Base-by-base conservation (phyloP, 1,139 yeast species). In the Suhomyces panamericanus region DNA sequence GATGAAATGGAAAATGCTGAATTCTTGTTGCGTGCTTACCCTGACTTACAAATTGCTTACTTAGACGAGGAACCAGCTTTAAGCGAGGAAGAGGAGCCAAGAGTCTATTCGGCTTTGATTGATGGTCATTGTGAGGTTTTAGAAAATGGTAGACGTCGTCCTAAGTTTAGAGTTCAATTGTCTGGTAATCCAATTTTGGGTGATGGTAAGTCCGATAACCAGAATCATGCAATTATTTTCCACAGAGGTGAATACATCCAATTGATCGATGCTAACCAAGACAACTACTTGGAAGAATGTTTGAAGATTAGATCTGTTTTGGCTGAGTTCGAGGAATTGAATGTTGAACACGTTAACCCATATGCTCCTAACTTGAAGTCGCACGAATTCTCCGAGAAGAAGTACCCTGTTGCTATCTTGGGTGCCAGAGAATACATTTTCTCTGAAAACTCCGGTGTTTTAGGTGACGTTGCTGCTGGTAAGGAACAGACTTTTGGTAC, bases 381-480 rank as follows among this genome's bases (percentile, higher is more conserved):
- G 39, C 69, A 66, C 47, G 72, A 70, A 32, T 62, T 63, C 32
- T 60, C 63, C 32, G 56, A 57, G 26, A 66, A 70, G 46, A 75
- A 70, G 58, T 80, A 82, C 60, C 99, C 99, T 29, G 99, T 93
- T 60, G 99, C 99, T 47, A 91, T 93, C 66, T 89, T 93, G 60
- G 99, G 99, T 83, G 98, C 99, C 46, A 87, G 99, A 78, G 99
- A 93, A 75, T 93, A 93, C 73, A 93, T 93, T 74, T 93, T 93
- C 87, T 89, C 97, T 52, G 99, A 93, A 73, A 93, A 91, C 76
- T 87, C 96, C 56, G 99, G 99, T 86, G 88, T 93, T 62, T 80
- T 93, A 58, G 99, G 99, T 85, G 99, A 93, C 73, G 95, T 93
- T 69, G 99, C 99, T 60, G 99, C 99, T 56, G 99, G 98, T 82